phyloP scores from a whole-genome alignment of 2,329 filamentous ascomycete species.

The Hypoxylon sp. region DNA sequence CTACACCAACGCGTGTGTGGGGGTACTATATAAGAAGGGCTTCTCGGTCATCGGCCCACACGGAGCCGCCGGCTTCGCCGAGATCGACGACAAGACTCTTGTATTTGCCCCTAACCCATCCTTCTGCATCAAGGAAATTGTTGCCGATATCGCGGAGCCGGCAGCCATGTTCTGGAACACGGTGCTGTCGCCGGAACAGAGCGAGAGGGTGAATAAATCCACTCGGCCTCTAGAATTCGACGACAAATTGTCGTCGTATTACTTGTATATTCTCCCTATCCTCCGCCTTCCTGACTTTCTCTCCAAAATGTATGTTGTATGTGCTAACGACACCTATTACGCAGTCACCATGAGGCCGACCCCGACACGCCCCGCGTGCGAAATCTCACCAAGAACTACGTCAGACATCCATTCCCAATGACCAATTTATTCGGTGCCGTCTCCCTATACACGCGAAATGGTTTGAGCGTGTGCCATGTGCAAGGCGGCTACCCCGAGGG shows the following conservation, averaged over 20 bases:
- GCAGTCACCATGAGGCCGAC: not conserved
- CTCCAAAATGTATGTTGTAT: too few relatives aligned
- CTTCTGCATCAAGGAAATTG: constrained; percentile 36
- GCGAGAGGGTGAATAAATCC: constrained; percentile 1
- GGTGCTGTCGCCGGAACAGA: constrained; percentile 17
- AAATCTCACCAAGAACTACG: constrained; percentile 22
- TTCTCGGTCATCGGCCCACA: constrained; percentile 29
- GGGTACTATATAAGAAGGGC: constrained; percentile 22
- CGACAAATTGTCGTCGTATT: constrained; percentile 5
- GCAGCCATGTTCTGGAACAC: constrained; percentile 43
- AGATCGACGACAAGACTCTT: constrained; percentile 34
- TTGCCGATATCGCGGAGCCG: constrained; percentile 39
- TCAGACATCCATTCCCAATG: constrained; percentile 14
- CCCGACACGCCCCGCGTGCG: constrained; percentile 36
- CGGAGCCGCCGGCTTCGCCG: constrained; percentile 33
- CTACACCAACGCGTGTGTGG: constrained; percentile 31
- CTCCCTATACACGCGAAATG: constrained; percentile 29
- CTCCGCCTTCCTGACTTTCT: not conserved
- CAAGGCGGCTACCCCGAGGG: not conserved
- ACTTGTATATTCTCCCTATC: constrained; percentile 14
- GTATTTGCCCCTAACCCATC: constrained; percentile 34
- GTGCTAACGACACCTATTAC: not conserved
- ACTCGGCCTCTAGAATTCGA: not conserved
- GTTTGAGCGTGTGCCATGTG: not conserved
- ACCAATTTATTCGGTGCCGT: constrained; percentile 30